Evolutionary conservation across 352 stramenopile species (phyloP).

Genomic region (Pythium aphanidermatum): DNA sequence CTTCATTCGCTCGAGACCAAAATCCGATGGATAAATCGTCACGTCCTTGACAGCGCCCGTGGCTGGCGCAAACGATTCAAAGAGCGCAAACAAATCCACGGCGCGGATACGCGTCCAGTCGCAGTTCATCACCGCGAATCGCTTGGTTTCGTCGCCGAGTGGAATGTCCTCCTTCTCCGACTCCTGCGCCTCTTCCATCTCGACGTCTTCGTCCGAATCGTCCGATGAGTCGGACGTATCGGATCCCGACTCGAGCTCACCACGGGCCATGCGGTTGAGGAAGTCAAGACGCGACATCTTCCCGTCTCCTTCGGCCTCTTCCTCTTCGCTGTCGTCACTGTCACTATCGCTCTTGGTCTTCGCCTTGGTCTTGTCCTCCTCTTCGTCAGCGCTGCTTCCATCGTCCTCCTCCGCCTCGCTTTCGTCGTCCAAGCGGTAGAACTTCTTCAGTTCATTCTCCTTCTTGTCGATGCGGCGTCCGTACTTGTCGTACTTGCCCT

Average conservation of each 20-base stretch:
- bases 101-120: slow-evolving; percentile 96
- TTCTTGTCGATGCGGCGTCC: slow-evolving; percentile 75
- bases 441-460: slow-evolving; percentile 72
- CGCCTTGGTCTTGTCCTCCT: slow-evolving; percentile 18
- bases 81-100: slow-evolving; percentile 94
- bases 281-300: slow-evolving; percentile 81
- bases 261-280: slow-evolving; percentile 80
- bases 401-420: slow-evolving; percentile 21
- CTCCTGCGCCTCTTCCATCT: slow-evolving; percentile 35
- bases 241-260: slow-evolving; percentile 55
- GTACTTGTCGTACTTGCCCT: slow-evolving; percentile 87
- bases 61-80: slow-evolving; percentile 91
- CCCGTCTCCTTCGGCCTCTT: slow-evolving; percentile 33
- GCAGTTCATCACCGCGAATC: slow-evolving; percentile 93
- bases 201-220: slow-evolving; percentile 37
- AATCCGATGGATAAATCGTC: slow-evolving; percentile 96
- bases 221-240: slow-evolving; percentile 50
- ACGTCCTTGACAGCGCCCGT: slow-evolving; percentile 88
- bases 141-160: slow-evolving; percentile 77
- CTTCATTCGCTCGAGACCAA: slow-evolving; percentile 92
- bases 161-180: slow-evolving; percentile 72
- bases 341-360: slow-evolving; percentile 3
- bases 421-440: slow-evolving; percentile 69
- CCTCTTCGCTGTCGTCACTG: slow-evolving; percentile 23
- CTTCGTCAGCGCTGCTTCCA: slow-evolving; percentile 14